A percentile compares a stretch with the other conserved stretches of the same genome.
These are phyloP conservation scores for Blastobotrys ciferrii DNA, from an alignment of 1,139 yeast genomes.

Conservation along the genomic window DNA sequence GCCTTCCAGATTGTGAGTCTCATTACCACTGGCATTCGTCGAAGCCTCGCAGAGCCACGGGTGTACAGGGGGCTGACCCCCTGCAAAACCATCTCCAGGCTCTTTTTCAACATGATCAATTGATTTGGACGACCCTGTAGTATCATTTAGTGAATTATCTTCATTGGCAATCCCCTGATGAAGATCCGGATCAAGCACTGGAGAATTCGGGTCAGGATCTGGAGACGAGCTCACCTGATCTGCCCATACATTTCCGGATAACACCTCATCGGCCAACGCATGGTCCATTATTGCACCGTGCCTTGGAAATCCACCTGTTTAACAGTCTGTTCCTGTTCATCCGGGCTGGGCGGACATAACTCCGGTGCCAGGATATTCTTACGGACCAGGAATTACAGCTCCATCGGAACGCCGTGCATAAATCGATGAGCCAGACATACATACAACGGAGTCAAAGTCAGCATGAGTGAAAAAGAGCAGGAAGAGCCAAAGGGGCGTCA, in stretches of 20 bases:
- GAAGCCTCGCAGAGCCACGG: too few species aligned
- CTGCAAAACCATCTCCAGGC: too few species aligned
- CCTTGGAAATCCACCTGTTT: background rate
- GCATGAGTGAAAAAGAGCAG: background rate
- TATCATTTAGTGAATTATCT: too few species aligned
- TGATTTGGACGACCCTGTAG: too few species aligned
- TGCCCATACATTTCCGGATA: background rate
- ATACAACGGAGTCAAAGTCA: background rate
- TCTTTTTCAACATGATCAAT: too few species aligned
- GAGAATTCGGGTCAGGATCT: background rate
- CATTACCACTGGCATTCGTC: too few species aligned
- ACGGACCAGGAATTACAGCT: background rate
- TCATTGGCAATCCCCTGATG: too few species aligned
- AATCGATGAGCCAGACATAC: background rate
- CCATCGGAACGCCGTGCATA: background rate
- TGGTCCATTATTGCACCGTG: background rate
- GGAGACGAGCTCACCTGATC: background rate
- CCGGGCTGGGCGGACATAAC: background rate
- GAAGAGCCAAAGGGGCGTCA: constrained; percentile 8
- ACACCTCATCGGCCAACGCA: background rate
- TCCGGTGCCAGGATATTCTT: background rate
- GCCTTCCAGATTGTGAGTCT: too few species aligned
- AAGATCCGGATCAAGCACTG: too few species aligned
- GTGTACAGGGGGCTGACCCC: too few species aligned
- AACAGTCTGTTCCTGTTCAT: background rate